Evolutionary conservation across 1,284 basidiomycete species (phyloP).

Genomic region (Cutaneotrichosporon cutaneum): DNA sequence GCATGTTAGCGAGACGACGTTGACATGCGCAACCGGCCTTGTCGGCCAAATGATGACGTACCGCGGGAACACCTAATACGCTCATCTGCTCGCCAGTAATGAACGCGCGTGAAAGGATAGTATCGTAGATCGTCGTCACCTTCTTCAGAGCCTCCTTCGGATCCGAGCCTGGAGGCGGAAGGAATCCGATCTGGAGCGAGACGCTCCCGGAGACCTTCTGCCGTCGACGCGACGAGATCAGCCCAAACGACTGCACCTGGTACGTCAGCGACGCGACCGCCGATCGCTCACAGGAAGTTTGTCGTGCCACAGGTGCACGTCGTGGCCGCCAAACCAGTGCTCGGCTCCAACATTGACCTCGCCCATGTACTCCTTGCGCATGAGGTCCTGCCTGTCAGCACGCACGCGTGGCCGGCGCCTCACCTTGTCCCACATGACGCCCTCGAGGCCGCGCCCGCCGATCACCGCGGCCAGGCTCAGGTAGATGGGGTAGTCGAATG

Average conservation of each 20-base stretch:
- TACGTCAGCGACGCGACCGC: slow-evolving; percentile 1
- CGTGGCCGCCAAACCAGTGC: slow-evolving; percentile 70
- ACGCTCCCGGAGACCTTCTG: slow-evolving; percentile 61
- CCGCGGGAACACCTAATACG: slow-evolving; percentile 68
- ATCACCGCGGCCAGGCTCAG: slow-evolving; percentile 69
- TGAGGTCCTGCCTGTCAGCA: slow-evolving; percentile 51
- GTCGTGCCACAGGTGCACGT: slow-evolving; percentile 41
- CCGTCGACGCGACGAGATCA: slow-evolving; percentile 60
- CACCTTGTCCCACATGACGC: slow-evolving; percentile 93
- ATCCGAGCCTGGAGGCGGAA: slow-evolving; percentile 53
- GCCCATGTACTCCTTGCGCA: slow-evolving; percentile 90
- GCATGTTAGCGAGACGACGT: background rate
- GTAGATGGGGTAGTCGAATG: slow-evolving; percentile 82
- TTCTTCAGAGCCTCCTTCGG: slow-evolving; percentile 32
- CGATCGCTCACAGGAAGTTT: slow-evolving; percentile 39
- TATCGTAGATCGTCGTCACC: slow-evolving; percentile 58
- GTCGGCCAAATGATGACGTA: slow-evolving; percentile 53
- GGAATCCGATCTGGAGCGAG: slow-evolving; percentile 74
- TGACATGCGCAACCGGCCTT: background rate
- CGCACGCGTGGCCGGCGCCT: slow-evolving; percentile 17
- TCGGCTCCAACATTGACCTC: slow-evolving; percentile 74
- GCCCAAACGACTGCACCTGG: slow-evolving; percentile 18
- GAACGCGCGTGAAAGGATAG: slow-evolving; percentile 65
- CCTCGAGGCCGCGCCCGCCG: slow-evolving; percentile 66
- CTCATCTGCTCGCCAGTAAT: slow-evolving; percentile 53